Evolutionary conservation across 1,139 yeast species (phyloP), one percentile per base, ranked within the genome.

Genomic region (Komagataea norvegica): DNA sequence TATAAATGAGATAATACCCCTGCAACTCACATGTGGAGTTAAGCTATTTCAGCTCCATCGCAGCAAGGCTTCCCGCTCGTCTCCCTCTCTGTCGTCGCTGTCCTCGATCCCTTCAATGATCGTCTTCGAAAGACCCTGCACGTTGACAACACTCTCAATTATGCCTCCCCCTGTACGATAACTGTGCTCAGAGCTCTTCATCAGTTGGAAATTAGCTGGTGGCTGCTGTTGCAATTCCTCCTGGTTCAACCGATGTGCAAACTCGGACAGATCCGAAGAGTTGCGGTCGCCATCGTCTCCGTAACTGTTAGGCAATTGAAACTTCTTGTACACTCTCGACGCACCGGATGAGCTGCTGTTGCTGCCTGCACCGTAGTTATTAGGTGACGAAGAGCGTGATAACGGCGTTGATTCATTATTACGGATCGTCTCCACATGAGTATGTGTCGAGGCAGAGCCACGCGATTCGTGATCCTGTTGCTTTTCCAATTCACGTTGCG

Each of bases 61-160:
- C 16, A 11, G 33, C 16, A 32, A 44, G 21, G 16, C 37, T 6
- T n/a, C 33, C 36, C 13, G 5, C 15, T 33, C 36, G 16, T 33
- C 34, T 14, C 16, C n/a, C n/a, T n/a, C 31, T 8, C 30, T 22
- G 34, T 54, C 49, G 25, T 52, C 51, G 2, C 60, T 52, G 15
- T 61, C 58, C 52, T 81, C 89, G 2, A 60, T 52, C 15, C 60
- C 58, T 52, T 81, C 89, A 55, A 88, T 87, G 46, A 88, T 84
- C 6, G 94, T 86, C 65, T 88, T 88, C 52, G 78, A 81, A 14
- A 86, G 86, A 38, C 96, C 96, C 51, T 81, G 79, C 18, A 84
- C 85, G 40, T 82, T 84, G 25, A 87, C 77, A n/a, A 87, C 81
- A 30, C 85, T 78, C 60, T 88, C 96, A 43, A 85, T 75, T 41